Conservation (phyloP, 179 eudicot genomes). For the Nepenthes alata region DNA sequence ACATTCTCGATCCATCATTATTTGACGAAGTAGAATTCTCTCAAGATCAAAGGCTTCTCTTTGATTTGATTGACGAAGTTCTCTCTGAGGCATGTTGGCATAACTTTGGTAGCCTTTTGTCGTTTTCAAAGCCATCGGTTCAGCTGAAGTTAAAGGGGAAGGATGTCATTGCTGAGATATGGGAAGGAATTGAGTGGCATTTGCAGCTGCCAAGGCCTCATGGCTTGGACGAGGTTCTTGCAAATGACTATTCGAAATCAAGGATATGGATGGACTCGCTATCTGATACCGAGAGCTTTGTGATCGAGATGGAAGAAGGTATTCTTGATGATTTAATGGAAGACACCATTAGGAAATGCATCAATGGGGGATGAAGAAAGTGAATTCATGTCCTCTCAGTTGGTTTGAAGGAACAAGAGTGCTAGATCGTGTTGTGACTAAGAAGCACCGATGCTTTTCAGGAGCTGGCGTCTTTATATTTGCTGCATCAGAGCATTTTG, state of each 20-base stretch:
- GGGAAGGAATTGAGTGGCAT: slow-evolving; percentile 53
- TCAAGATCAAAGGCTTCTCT: slow-evolving; percentile 59
- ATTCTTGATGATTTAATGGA: slow-evolving; percentile 53
- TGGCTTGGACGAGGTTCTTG: slow-evolving; percentile 49
- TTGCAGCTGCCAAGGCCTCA: slow-evolving; percentile 21
- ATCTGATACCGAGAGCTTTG: slow-evolving; percentile 31
- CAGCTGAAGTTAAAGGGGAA: slow-evolving; percentile 30
- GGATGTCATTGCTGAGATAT: slow-evolving; percentile 41
- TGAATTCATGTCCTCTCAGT: too few relatives aligned
- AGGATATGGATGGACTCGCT: slow-evolving; percentile 52
- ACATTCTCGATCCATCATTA: slow-evolving; percentile 44
- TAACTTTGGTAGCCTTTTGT: slow-evolving; percentile 33
- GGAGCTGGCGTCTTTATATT: too few relatives aligned
- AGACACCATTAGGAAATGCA: slow-evolving; percentile 27
- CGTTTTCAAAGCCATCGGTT: slow-evolving; percentile 25
- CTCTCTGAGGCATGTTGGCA: slow-evolving; percentile 38
- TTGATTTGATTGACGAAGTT: slow-evolving; percentile 59
- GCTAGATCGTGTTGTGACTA: too few relatives aligned
- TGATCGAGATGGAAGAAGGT: slow-evolving; percentile 39
- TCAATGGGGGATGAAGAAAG: too few relatives aligned
- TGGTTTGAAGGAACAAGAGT: too few relatives aligned
- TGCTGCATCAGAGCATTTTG: too few relatives aligned
- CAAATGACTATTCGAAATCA: slow-evolving; percentile 27
- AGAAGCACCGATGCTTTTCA: too few relatives aligned
- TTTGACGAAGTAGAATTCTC: slow-evolving; percentile 50